Conservation (phyloP, 441 rosid species). For the Euphorbia schlechtendalii region DNA sequence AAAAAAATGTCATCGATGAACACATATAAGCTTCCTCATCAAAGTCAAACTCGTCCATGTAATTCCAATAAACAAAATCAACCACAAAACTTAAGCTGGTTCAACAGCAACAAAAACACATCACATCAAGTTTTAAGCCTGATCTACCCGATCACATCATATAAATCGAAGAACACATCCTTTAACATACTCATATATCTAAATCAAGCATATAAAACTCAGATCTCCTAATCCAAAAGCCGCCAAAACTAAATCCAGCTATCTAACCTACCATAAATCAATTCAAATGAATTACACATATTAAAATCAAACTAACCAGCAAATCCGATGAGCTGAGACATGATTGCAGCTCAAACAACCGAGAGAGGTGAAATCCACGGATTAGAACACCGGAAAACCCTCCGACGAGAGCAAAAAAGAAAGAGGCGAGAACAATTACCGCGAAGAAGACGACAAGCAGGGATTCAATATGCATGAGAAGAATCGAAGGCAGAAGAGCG, state of each 20-base stretch:
- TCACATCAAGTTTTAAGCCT: background rate
- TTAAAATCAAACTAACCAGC: slow-evolving; percentile 34
- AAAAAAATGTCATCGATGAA: too few relatives aligned
- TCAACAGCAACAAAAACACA: background rate
- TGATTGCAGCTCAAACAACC: too few relatives aligned
- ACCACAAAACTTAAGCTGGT: slow-evolving; percentile 3
- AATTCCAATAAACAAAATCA: slow-evolving; percentile 12
- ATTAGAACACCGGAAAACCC: slow-evolving; percentile 43
- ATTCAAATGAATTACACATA: too few relatives aligned
- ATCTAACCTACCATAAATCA: too few relatives aligned
- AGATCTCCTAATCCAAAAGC: background rate
- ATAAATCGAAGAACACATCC: background rate
- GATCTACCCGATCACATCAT: background rate
- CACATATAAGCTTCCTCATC: background rate
- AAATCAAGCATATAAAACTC: too few relatives aligned
- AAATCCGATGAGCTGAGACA: slow-evolving; percentile 64
- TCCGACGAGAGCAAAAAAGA: slow-evolving; percentile 73
- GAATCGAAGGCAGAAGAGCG: background rate
- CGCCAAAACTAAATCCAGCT: background rate
- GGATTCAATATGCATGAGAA: slow-evolving; percentile 38
- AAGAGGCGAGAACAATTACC: slow-evolving; percentile 26
- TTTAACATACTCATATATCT: too few relatives aligned
- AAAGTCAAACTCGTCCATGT: background rate
- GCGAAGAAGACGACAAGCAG: slow-evolving; percentile 16
- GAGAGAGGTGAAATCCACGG: slow-evolving; percentile 41